A percentile compares a stretch with the other conserved stretches of the same genome.
Conservation (phyloP, 2,329 filamentous ascomycete genomes). For the Claviceps pusilla region DNA sequence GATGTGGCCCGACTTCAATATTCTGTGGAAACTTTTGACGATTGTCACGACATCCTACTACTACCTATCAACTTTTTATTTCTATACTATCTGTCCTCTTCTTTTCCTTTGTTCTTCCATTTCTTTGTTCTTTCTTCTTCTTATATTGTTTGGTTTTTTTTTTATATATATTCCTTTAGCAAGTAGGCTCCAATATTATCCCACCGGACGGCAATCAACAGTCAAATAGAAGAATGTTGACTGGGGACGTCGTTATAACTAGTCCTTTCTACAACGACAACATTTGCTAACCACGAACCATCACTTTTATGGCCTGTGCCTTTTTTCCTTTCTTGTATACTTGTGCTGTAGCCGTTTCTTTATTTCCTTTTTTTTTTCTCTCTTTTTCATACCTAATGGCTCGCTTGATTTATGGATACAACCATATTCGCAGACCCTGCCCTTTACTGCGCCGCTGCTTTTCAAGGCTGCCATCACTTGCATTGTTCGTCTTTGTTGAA, state of each 20-base stretch:
- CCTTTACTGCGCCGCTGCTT: background rate
- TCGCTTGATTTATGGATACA: background rate
- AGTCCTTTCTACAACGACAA: background rate
- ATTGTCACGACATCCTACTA: constrained; percentile 2
- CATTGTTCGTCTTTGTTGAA: background rate
- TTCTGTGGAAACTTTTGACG: constrained; percentile 1
- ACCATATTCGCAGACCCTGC: background rate
- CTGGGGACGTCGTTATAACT: background rate
- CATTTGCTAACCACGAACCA: background rate
- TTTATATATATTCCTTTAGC: background rate
- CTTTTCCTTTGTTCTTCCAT: background rate
- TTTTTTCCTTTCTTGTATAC: background rate
- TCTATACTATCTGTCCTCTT: background rate
- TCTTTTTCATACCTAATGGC: background rate
- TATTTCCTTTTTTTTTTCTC: background rate
- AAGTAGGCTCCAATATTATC: background rate
- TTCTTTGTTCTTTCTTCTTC: background rate
- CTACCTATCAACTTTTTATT: background rate
- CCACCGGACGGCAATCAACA: background rate
- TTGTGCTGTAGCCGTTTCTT: background rate
- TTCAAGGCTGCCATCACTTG: background rate
- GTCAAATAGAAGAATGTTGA: background rate
- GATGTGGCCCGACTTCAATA: background rate
- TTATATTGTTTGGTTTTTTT: background rate
- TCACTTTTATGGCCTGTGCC: background rate